phyloP scores from a whole-genome alignment of 768 basidiomycete species.

The Agrocybe chaxingu region DNA sequence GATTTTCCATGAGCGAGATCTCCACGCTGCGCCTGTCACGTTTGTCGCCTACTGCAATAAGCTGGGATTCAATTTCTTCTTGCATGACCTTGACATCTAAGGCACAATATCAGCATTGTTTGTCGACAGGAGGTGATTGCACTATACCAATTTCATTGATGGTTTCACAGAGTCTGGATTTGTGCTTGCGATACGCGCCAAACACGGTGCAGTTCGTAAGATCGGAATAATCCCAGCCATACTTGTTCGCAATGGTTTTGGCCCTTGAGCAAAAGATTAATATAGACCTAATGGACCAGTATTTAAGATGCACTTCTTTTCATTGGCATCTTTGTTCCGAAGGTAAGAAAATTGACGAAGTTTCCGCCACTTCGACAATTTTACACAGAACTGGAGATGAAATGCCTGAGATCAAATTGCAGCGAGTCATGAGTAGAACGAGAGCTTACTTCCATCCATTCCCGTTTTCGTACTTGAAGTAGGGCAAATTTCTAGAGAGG shows the following conservation, averaged over 20 bases:
- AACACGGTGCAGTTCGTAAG: slow-evolving; percentile 39
- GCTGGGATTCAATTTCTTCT: slow-evolving; percentile 21
- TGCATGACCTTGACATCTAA: slow-evolving; percentile 19
- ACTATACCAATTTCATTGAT: slow-evolving; percentile 33
- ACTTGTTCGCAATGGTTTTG: slow-evolving; percentile 23
- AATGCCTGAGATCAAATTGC: not conserved
- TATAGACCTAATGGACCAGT: not conserved
- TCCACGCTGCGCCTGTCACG: slow-evolving; percentile 18
- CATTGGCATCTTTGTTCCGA: slow-evolving; percentile 10
- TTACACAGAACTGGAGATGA: slow-evolving; percentile 19
- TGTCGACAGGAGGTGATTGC: slow-evolving; percentile 17
- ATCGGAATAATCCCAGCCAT: slow-evolving; percentile 43
- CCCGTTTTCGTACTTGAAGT: slow-evolving; percentile 5
- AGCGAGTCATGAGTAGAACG: not conserved
- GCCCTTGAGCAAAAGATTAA: slow-evolving; percentile 26
- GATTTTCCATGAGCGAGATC: slow-evolving; percentile 20
- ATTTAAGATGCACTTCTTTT: slow-evolving; percentile 14
- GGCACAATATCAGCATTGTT: not conserved
- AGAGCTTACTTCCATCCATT: slow-evolving; percentile 21
- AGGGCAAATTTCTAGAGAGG: slow-evolving; percentile 7
- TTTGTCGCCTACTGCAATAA: slow-evolving; percentile 21
- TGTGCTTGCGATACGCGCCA: slow-evolving; percentile 32
- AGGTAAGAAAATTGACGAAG: slow-evolving; percentile 4
- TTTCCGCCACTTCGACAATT: slow-evolving; percentile 19
- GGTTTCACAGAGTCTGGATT: slow-evolving; percentile 35